phyloP scores from a whole-genome alignment of 257 asterid genomes.

The Linaria vulgaris region DNA sequence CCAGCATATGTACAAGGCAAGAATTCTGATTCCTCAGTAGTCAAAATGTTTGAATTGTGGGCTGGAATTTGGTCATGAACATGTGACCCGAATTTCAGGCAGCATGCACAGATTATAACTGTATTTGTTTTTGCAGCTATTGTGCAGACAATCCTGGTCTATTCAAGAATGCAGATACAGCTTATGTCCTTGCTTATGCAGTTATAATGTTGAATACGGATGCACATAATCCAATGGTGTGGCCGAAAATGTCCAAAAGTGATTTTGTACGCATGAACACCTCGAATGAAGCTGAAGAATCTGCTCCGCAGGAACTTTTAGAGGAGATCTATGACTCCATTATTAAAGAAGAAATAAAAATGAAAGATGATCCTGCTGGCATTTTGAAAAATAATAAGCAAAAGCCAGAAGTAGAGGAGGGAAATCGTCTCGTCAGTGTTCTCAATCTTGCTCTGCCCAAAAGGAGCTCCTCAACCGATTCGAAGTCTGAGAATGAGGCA shows the following conservation, averaged over 20 bases:
- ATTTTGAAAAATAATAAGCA: conserved; percentile 64
- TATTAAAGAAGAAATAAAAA: conserved; percentile 87
- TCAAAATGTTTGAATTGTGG: not conserved
- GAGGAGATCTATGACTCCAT: conserved; percentile 98
- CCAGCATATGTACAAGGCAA: not conserved
- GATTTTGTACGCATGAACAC: conserved; percentile 86
- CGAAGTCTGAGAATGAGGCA: conserved; percentile 86
- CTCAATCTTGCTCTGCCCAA: conserved; percentile 95
- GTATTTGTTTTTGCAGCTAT: conserved; percentile 54
- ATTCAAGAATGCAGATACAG: conserved; percentile 97
- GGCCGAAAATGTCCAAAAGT: conserved; percentile 98
- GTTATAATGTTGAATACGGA: conserved; percentile 98
- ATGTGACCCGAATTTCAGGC: not conserved
- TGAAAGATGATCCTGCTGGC: conserved; percentile 84
- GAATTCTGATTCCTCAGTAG: not conserved
- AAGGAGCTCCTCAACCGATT: conserved; percentile 60
- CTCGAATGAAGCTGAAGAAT: conserved; percentile 81
- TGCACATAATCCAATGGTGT: conserved; percentile 98
- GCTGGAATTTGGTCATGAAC: not conserved
- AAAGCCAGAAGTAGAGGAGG: conserved; percentile 75
- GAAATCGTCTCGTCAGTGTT: conserved; percentile 75
- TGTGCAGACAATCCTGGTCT: conserved; percentile 94
- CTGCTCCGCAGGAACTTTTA: conserved; percentile 87
- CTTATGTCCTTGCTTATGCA: conserved; percentile 98
- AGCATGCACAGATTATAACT: conserved; percentile 24